A percentile compares a stretch with the other conserved stretches of the same genome.
Evolutionary conservation across 1,284 basidiomycete species (phyloP).

Genomic region (Pseudozyma sp.): DNA sequence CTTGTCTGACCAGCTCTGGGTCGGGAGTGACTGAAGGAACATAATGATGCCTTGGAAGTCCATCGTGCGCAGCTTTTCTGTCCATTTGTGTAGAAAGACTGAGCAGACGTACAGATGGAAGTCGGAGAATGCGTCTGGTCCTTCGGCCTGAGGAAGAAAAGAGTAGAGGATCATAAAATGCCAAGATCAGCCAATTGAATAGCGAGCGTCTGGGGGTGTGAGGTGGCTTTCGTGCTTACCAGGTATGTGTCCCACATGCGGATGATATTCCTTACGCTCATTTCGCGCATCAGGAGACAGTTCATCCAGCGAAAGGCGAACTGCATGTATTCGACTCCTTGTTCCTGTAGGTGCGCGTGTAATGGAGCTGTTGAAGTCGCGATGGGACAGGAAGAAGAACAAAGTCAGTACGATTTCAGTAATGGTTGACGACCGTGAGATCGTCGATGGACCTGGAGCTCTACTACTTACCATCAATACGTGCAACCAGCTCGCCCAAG

Average conservation of each 20-base stretch:
- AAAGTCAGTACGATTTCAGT: too few species aligned
- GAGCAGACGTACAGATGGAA: conserved; percentile 68
- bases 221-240: too few species aligned
- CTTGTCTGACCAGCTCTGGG: conserved; percentile 92
- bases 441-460: too few species aligned
- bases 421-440: too few species aligned
- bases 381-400: too few species aligned
- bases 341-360: conserved; percentile 62
- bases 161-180: too few species aligned
- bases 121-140: conserved; percentile 66
- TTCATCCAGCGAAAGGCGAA: conserved; percentile 69
- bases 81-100: conserved; percentile 67
- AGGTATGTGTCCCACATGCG: conserved; percentile 69
- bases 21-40: conserved; percentile 96
- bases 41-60: conserved; percentile 88
- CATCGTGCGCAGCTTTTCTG: conserved; percentile 59
- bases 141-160: conserved; percentile 46
- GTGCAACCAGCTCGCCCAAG: conserved; percentile 61
- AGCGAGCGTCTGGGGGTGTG: too few species aligned
- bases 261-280: conserved; percentile 68
- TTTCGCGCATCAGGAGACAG: conserved; percentile 69
- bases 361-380: conserved; percentile 33
- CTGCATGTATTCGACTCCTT: conserved; percentile 68
- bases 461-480: conserved; percentile 51
- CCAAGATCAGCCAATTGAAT: too few species aligned